These are phyloP conservation scores for Chaetothyriales sp. DNA, from an alignment of 2,329 filamentous ascomycete species.

Conservation along the genomic window DNA sequence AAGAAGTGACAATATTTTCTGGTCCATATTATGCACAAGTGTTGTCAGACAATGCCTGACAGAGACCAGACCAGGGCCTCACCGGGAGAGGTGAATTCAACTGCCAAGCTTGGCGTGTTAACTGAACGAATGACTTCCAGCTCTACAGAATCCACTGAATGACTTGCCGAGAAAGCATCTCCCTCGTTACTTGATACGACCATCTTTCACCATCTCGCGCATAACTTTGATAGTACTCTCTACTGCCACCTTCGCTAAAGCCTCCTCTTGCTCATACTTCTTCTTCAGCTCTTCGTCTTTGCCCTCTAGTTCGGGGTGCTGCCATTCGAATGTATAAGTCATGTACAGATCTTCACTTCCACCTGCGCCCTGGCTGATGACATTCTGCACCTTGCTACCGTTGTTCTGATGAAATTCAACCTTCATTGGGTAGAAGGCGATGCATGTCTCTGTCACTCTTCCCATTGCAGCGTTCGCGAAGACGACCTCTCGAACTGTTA, in stretches of 20 bases:
- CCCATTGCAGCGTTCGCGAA: conserved; percentile 16
- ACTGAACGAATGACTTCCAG: too few relatives aligned
- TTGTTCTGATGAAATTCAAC: conserved; percentile 20
- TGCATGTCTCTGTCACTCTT: conserved; percentile 17
- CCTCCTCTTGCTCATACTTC: conserved; percentile 10
- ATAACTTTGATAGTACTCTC: conserved; percentile 18
- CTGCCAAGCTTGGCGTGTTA: too few relatives aligned
- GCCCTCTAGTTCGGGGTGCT: conserved; percentile 19
- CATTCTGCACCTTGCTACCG: conserved; percentile 20
- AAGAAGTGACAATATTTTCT: too few relatives aligned
- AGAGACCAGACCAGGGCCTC: too few relatives aligned
- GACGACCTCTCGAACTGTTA: conserved; percentile 19
- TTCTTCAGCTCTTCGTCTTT: conserved; percentile 6
- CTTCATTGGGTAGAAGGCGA: conserved; percentile 17
- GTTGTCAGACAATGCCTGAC: too few relatives aligned
- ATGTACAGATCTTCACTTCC: conserved; percentile 25
- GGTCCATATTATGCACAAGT: too few relatives aligned
- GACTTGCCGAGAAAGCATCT: too few relatives aligned
- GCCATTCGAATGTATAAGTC: conserved; percentile 31
- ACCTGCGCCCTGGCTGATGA: conserved; percentile 22
- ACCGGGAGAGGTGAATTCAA: too few relatives aligned
- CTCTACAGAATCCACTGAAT: too few relatives aligned
- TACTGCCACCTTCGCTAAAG: conserved; percentile 14
- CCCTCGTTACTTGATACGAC: neutral
- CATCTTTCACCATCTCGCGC: conserved; percentile 16